Conservation (phyloP, 2,329 filamentous ascomycete species). For the Colletotrichum sp. region DNA sequence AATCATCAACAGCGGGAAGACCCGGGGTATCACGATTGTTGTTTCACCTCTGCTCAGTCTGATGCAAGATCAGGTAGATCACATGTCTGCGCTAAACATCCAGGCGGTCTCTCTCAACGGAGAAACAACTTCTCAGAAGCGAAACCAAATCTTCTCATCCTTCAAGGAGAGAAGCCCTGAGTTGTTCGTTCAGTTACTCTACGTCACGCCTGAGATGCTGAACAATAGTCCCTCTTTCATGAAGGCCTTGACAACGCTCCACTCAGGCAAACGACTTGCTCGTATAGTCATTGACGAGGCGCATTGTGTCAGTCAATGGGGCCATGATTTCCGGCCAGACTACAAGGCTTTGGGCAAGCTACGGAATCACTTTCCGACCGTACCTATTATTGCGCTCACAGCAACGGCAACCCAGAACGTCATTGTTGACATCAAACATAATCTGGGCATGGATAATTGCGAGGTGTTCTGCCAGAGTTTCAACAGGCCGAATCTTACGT, state of each 20-base stretch:
- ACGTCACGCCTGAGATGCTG: slow-evolving; percentile 97
- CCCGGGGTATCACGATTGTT: slow-evolving; percentile 86
- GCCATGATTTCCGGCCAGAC: slow-evolving; percentile 95
- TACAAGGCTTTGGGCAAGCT: slow-evolving; percentile 87
- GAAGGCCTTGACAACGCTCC: slow-evolving; percentile 69
- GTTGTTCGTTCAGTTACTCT: slow-evolving; percentile 82
- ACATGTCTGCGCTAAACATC: slow-evolving; percentile 76
- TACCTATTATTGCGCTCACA: slow-evolving; percentile 93
- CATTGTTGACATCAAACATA: slow-evolving; percentile 88
- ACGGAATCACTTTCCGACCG: slow-evolving; percentile 72
- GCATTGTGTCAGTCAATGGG: slow-evolving; percentile 99
- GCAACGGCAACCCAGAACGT: slow-evolving; percentile 95
- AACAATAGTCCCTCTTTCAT: slow-evolving; percentile 77
- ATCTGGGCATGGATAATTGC: slow-evolving; percentile 82
- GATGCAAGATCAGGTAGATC: slow-evolving; percentile 96
- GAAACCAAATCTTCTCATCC: slow-evolving; percentile 67
- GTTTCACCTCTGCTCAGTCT: slow-evolving; percentile 94
- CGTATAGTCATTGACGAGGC: slow-evolving; percentile 97
- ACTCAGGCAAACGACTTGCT: slow-evolving; percentile 75
- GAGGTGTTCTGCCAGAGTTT: slow-evolving; percentile 90
- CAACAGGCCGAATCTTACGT: slow-evolving; percentile 93
- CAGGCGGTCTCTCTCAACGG: slow-evolving; percentile 84
- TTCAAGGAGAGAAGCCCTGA: slow-evolving; percentile 72
- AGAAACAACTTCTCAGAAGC: slow-evolving; percentile 68
- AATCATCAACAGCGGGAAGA: slow-evolving; percentile 80